Conservation (phyloP, 2,329 filamentous ascomycete genomes). For the Microdochium trichocladiopsis region DNA sequence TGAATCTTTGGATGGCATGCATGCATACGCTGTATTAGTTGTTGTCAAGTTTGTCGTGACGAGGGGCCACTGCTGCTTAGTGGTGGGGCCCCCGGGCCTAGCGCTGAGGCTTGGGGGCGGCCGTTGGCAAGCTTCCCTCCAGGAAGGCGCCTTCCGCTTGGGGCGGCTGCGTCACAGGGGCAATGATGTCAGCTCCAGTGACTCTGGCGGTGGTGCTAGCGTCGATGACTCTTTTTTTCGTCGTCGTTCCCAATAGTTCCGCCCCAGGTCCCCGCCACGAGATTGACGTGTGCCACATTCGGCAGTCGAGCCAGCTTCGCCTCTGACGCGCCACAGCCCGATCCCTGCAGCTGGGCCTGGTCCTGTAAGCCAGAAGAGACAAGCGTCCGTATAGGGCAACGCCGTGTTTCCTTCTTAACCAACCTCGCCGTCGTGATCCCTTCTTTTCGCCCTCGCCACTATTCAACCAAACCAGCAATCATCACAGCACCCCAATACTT, state of each 20-base stretch:
- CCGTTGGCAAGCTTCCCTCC: neutral
- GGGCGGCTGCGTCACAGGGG: neutral
- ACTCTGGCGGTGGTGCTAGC: neutral
- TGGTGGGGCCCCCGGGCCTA: no score
- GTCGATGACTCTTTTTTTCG: slow-evolving; percentile 2
- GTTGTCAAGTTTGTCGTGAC: no score
- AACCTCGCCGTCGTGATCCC: no score
- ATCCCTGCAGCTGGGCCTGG: neutral
- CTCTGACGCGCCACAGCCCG: neutral
- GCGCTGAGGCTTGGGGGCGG: neutral
- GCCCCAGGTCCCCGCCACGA: neutral
- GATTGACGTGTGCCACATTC: neutral
- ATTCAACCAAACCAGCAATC: neutral
- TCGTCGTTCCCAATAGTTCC: neutral
- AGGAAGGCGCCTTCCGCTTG: neutral
- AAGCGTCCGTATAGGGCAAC: no score
- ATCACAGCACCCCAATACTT: neutral
- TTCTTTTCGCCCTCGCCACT: neutral
- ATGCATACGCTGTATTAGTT: no score
- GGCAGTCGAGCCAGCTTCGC: neutral
- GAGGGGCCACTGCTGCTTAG: no score
- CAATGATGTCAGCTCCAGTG: slow-evolving; percentile 2
- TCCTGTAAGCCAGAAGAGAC: no score
- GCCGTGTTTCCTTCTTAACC: no score
- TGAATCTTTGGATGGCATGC: neutral